Evolutionary conservation across 2,329 filamentous ascomycete genomes (phyloP), one percentile per base, ranked within the genome.

Genomic region (Aureobasidium sp.): DNA sequence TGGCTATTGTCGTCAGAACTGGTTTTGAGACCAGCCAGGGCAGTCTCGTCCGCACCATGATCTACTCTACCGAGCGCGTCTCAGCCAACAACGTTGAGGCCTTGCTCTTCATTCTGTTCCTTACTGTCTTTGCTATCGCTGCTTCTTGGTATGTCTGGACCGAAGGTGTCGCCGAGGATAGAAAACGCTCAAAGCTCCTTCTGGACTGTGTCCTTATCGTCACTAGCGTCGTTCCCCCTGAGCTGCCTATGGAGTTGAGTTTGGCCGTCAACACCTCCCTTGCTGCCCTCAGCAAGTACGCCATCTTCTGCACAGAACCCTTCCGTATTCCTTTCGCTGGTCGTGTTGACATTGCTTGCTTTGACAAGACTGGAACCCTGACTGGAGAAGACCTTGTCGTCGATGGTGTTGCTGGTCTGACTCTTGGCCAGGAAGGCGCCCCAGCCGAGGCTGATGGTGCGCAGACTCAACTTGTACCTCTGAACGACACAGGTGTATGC

Each of bases 141-240:
- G 94, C 94, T 58, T 96, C 94, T 13, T 97, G 94, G 92, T 99
- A 99, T 74, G 94, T 99, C 64, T 99, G 94, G 94, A 86, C 92
- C 65, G 93, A 99, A 76, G 95, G 94, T 79, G 93, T 99, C 61
- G 84, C 84, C 73, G 91, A 89, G 78, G 93, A 97, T 71, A 88
- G 94, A 73, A 97, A 99, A 80, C 88, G 94, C 67, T 97, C 93
- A 51, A 99, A 99, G 84, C 85, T 99, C 42, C 84, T 99, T 63
- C 85, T 99, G 60, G 95, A 99, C 78, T 99, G 95, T 73, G 85
- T 99, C 76, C 87, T 99, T 74, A 99, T 99, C 70, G 86, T 99
- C 69, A 99, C 94, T 44, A 97, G 91, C 72, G 94, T 99, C 63
- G 94, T 99, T 1, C 94, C 94, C n/a, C 94, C 94, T 1, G 94